Percentiles rank a stretch among this genome's conserved stretches.
phyloP scores from a whole-genome alignment of 768 basidiomycete genomes.

The Punctularia strigosozonata region DNA sequence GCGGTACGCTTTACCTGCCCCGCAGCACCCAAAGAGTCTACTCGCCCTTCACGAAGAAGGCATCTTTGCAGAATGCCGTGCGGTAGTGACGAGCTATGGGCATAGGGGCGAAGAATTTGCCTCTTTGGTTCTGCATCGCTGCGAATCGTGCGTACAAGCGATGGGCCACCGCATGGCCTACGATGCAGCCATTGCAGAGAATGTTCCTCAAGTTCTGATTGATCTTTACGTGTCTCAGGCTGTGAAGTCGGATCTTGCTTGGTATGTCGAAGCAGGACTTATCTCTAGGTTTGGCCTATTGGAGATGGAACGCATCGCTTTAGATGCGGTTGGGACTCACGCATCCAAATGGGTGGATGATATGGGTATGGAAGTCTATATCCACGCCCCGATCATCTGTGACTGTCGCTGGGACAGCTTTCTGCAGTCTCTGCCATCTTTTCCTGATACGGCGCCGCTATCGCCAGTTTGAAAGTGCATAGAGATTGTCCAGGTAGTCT shows the following conservation, averaged over 20 bases:
- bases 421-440: no score
- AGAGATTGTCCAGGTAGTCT: no score
- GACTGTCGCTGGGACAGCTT: no score
- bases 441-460: no score
- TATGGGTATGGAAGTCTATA: no score
- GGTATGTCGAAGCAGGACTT: constrained; percentile 51
- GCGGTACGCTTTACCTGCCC: constrained; percentile 38
- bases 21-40: constrained; percentile 31
- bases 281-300: no score
- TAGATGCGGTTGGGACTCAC: no score
- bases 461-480: no score
- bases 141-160: constrained; percentile 41
- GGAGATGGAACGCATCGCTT: no score
- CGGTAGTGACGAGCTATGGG: constrained; percentile 5
- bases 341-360: no score
- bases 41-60: constrained; percentile 36
- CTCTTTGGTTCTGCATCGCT: constrained; percentile 42
- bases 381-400: no score
- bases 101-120: constrained; percentile 43
- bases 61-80: constrained; percentile 17
- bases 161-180: constrained; percentile 55
- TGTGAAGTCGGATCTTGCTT: constrained; percentile 42
- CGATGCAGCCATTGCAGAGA: constrained; percentile 33
- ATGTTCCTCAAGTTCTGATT: constrained; percentile 35
- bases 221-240: constrained; percentile 44